Percentiles rank a stretch among this genome's conserved stretches.
These are phyloP conservation scores for Trypanosoma vivax DNA, from an alignment of 208 protist species.

Conservation along the genomic window DNA sequence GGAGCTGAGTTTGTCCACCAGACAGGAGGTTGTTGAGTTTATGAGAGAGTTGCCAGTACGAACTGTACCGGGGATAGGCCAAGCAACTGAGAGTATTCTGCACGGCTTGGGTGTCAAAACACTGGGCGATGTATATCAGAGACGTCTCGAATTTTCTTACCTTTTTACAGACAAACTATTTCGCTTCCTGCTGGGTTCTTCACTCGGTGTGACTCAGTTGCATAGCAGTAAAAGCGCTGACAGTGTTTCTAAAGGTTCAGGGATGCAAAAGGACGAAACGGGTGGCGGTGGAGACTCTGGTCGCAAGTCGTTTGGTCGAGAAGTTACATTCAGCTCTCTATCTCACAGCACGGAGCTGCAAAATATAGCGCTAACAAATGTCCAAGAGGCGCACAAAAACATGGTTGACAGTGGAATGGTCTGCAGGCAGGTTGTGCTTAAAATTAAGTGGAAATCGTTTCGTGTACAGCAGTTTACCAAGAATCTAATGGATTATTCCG, in stretches of 20 bases:
- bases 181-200: slow-evolving; percentile 63
- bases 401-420: slow-evolving; percentile 35
- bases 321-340: slow-evolving; percentile 57
- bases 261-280: slow-evolving; percentile 13
- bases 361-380: slow-evolving; percentile 30
- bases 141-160: slow-evolving; percentile 71
- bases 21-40: slow-evolving; percentile 76
- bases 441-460: slow-evolving; percentile 65
- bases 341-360: slow-evolving; percentile 33
- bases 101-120: slow-evolving; percentile 66
- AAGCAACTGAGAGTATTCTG: slow-evolving; percentile 59
- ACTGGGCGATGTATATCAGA: slow-evolving; percentile 45
- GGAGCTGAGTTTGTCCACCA: slow-evolving; percentile 63
- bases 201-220: slow-evolving; percentile 48
- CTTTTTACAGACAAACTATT: slow-evolving; percentile 74
- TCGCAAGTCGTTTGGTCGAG: slow-evolving; percentile 70
- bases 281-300: not conserved
- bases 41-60: slow-evolving; percentile 67
- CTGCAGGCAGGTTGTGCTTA: slow-evolving; percentile 61
- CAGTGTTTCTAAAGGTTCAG: slow-evolving; percentile 19
- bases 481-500: slow-evolving; percentile 29
- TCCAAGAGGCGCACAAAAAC: slow-evolving; percentile 21
- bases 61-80: slow-evolving; percentile 78
- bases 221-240: not conserved
- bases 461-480: slow-evolving; percentile 64